Evolutionary conservation across 1,284 basidiomycete genomes (phyloP).

Genomic region (Microbotryum scabiosae): DNA sequence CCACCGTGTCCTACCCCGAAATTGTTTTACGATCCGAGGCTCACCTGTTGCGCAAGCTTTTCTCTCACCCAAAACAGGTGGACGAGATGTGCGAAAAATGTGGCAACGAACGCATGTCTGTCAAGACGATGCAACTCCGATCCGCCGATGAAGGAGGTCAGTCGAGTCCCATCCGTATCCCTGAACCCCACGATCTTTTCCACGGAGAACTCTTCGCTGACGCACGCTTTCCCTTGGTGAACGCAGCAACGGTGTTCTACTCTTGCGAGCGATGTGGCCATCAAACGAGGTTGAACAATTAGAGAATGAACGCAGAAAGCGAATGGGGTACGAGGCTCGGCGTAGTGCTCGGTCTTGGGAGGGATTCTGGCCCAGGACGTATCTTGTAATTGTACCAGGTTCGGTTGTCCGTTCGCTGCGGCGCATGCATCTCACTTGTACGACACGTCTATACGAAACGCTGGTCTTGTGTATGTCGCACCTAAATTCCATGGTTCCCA

Average conservation of each 20-base stretch:
- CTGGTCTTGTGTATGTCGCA: no score
- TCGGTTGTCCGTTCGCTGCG: no score
- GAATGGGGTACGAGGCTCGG: neutral
- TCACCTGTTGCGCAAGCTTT: neutral
- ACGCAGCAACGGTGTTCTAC: slow-evolving; percentile 29
- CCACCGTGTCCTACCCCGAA: neutral
- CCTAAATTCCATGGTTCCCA: no score
- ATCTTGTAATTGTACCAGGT: no score
- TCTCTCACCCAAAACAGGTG: slow-evolving; percentile 48
- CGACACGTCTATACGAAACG: no score
- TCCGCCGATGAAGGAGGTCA: slow-evolving; percentile 42
- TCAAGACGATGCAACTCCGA: slow-evolving; percentile 44
- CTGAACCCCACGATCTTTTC: neutral
- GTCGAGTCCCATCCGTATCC: neutral
- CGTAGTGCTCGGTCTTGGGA: no score
- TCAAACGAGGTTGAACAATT: slow-evolving; percentile 29
- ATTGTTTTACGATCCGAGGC: neutral
- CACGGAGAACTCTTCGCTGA: neutral
- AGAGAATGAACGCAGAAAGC: no score
- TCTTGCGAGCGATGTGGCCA: slow-evolving; percentile 23
- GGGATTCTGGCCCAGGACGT: no score
- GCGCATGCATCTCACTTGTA: no score
- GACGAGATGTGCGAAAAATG: slow-evolving; percentile 89
- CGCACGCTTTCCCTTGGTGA: neutral
- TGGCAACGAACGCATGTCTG: slow-evolving; percentile 47